Conservation (phyloP, 352 stramenopile genomes). For the Phytophthora sansomeana region DNA sequence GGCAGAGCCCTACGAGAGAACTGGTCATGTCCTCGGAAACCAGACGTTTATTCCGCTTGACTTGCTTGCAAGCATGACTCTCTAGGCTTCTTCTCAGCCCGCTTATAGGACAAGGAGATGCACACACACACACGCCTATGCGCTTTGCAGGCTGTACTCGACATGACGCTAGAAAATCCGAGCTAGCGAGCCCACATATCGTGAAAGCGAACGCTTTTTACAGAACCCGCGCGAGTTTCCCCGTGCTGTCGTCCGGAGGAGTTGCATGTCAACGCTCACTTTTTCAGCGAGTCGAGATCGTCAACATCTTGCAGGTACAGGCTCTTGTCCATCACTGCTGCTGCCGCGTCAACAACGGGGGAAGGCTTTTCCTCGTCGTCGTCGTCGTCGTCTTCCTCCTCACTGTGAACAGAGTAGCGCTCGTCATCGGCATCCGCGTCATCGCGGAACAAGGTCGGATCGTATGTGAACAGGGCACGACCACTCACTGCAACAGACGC, state of each 20-base stretch:
- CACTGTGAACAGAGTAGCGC: slow-evolving; percentile 76
- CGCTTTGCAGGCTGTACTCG: slow-evolving; percentile 15
- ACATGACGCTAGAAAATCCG: slow-evolving; percentile 21
- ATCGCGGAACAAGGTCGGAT: slow-evolving; percentile 92
- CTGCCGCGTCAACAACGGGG: slow-evolving; percentile 53
- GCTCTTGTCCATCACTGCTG: slow-evolving; percentile 85
- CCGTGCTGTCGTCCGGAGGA: slow-evolving; percentile 14
- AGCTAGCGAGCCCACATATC: slow-evolving; percentile 17
- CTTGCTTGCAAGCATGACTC: slow-evolving; percentile 30
- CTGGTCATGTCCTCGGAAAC: slow-evolving; percentile 19
- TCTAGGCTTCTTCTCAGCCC: slow-evolving; percentile 32
- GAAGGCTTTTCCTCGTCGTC: slow-evolving; percentile 57
- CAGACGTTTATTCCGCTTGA: slow-evolving; percentile 41
- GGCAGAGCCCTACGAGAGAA: slow-evolving; percentile 5
- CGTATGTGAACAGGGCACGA: slow-evolving; percentile 91
- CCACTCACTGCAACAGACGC: slow-evolving; percentile 81
- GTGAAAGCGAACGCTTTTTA: slow-evolving; percentile 27
- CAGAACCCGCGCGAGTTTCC: slow-evolving; percentile 17
- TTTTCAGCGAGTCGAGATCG: slow-evolving; percentile 81
- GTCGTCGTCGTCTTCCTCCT: slow-evolving; percentile 55
- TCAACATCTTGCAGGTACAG: slow-evolving; percentile 84
- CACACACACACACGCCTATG: slow-evolving; percentile 5
- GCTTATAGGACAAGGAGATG: slow-evolving; percentile 29
- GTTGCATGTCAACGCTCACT: slow-evolving; percentile 46
- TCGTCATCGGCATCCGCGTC: slow-evolving; percentile 91